phyloP scores from a whole-genome alignment of 768 basidiomycete species.

The Pisolithus orientalis region DNA sequence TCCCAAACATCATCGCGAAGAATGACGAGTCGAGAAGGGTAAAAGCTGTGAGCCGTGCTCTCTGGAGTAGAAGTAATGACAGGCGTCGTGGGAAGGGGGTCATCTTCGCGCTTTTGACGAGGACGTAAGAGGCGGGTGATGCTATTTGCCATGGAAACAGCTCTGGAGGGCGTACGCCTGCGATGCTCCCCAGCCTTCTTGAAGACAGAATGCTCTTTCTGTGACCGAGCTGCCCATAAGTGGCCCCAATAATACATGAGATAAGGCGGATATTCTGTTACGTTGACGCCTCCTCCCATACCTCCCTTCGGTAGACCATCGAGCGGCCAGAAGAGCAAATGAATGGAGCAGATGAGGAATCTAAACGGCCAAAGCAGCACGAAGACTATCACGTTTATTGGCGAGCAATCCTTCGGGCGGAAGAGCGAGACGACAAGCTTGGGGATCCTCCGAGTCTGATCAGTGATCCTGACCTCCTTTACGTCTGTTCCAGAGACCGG shows the following conservation, averaged over 20 bases:
- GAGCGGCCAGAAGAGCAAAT: background rate
- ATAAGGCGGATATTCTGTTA: too few species aligned
- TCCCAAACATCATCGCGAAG: background rate
- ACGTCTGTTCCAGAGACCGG: too few species aligned
- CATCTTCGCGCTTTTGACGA: too few species aligned
- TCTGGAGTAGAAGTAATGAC: too few species aligned
- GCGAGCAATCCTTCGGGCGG: background rate
- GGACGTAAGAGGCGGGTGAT: slow-evolving; percentile 2
- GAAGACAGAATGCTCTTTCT: slow-evolving; percentile 9
- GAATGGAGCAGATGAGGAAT: too few species aligned
- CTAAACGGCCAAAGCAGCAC: background rate
- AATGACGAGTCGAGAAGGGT: slow-evolving; percentile 10
- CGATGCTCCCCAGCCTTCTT: background rate
- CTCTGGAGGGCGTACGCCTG: slow-evolving; percentile 1
- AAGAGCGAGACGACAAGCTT: slow-evolving; percentile 10
- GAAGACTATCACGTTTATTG: too few species aligned
- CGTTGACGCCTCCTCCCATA: background rate
- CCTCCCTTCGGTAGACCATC: background rate
- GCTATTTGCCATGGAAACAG: background rate
- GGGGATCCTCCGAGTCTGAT: too few species aligned
- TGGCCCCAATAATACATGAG: too few species aligned
- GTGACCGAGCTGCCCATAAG: slow-evolving; percentile 7
- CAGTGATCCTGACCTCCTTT: too few species aligned
- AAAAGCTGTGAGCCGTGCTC: background rate
- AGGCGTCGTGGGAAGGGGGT: too few species aligned